Evolutionary conservation across 495 filamentous ascomycete genomes (phyloP).

Genomic region (Aspergillus conjunctus): DNA sequence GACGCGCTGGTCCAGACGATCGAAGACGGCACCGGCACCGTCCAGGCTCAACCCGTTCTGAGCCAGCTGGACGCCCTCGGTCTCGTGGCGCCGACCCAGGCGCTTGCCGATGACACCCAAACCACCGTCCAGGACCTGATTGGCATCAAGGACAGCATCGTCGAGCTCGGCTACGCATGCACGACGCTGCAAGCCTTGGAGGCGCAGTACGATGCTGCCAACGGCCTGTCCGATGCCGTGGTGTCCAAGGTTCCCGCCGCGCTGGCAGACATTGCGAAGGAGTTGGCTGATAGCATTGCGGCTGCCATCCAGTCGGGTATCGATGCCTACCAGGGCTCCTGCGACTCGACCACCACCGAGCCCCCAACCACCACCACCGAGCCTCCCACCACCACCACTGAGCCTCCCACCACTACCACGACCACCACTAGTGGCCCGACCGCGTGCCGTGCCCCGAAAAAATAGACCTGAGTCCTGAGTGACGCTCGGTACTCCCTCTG

Average conservation of each 20-base stretch:
- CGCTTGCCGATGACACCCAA: conserved; percentile 11
- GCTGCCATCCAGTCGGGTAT: conserved; percentile 44
- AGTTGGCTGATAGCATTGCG: conserved; percentile 31
- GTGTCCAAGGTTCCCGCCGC: conserved; percentile 15
- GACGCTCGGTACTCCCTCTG: too few relatives aligned
- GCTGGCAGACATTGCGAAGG: conserved; percentile 29
- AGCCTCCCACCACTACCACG: not conserved
- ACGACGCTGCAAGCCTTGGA: conserved; percentile 5
- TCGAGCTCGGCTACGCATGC: not conserved
- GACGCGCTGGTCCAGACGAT: conserved; percentile 7
- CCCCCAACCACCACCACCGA: not conserved
- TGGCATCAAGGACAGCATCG: not conserved
- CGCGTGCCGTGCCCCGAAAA: not conserved
- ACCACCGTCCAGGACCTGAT: not conserved
- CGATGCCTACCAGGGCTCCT: conserved; percentile 11
- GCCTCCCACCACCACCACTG: not conserved
- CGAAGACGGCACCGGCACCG: not conserved
- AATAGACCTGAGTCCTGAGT: too few relatives aligned
- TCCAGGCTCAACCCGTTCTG: conserved; percentile 1
- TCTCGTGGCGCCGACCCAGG: conserved; percentile 12
- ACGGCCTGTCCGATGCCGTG: not conserved
- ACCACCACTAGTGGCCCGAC: not conserved
- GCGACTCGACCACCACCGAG: not conserved
- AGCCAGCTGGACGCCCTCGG: conserved; percentile 11
- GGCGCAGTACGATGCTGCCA: not conserved